A percentile compares a stretch with the other conserved stretches of the same genome.
These are phyloP conservation scores for Penicillium olsonii DNA, from an alignment of 2,329 filamentous ascomycete genomes.

Conservation along the genomic window DNA sequence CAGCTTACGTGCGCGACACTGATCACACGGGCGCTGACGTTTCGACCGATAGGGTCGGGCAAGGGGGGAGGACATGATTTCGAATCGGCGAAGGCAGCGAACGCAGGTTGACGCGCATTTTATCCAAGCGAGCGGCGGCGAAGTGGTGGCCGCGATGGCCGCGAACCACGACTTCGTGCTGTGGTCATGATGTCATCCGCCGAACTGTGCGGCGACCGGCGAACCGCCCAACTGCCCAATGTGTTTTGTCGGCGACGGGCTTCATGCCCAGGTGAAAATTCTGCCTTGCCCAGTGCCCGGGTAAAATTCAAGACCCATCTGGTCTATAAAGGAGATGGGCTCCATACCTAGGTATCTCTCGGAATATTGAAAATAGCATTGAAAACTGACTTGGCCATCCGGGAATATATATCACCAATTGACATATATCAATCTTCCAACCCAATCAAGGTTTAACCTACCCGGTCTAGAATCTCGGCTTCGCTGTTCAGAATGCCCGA, in stretches of 20 bases:
- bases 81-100: constrained; percentile 5
- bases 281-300: too few relatives aligned
- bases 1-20: constrained; percentile 35
- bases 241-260: not conserved
- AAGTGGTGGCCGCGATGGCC: not conserved
- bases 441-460: not conserved
- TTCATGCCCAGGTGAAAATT: not conserved
- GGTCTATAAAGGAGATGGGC: too few relatives aligned
- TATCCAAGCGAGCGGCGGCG: constrained; percentile 3
- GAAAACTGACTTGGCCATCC: too few relatives aligned
- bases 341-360: too few relatives aligned
- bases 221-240: not conserved
- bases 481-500: constrained; percentile 1
- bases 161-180: too few relatives aligned
- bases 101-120: constrained; percentile 4
- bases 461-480: not conserved
- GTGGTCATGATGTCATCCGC: constrained; percentile 3
- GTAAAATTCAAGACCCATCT: too few relatives aligned
- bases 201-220: not conserved
- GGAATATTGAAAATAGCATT: too few relatives aligned
- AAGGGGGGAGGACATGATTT: constrained; percentile 20
- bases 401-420: not conserved
- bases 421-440: not conserved
- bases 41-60: constrained; percentile 36
- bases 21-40: constrained; percentile 35